Conservation (phyloP, 208 protist genomes). For the Trypanosoma lewisi region DNA sequence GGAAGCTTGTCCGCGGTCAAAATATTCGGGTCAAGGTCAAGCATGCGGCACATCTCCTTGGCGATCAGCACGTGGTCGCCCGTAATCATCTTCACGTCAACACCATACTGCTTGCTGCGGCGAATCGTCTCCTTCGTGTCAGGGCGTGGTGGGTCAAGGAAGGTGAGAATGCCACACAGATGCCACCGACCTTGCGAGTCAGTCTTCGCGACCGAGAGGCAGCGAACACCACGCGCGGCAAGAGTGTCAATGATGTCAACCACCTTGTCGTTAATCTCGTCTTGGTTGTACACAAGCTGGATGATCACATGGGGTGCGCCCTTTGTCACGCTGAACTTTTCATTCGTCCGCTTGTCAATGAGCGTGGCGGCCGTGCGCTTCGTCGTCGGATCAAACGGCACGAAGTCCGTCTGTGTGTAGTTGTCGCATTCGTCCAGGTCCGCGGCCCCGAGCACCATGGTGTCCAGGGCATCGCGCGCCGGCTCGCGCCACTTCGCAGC, state of each 20-base stretch:
- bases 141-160: slow-evolving; percentile 90
- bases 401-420: slow-evolving; percentile 75
- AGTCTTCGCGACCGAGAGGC: slow-evolving; percentile 61
- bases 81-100: slow-evolving; percentile 96
- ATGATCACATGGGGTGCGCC: slow-evolving; percentile 86
- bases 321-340: slow-evolving; percentile 82
- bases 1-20: slow-evolving; percentile 68
- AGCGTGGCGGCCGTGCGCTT: slow-evolving; percentile 73
- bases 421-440: slow-evolving; percentile 81
- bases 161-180: slow-evolving; percentile 86
- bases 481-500: slow-evolving; percentile 82
- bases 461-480: slow-evolving; percentile 74
- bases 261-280: slow-evolving; percentile 70
- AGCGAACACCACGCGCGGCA: slow-evolving; percentile 64
- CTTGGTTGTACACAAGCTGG: slow-evolving; percentile 70
- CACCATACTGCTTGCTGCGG: slow-evolving; percentile 79
- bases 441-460: slow-evolving; percentile 76
- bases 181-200: slow-evolving; percentile 59
- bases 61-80: slow-evolving; percentile 92
- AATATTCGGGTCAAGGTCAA: slow-evolving; percentile 92
- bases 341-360: slow-evolving; percentile 45
- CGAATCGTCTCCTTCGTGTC: slow-evolving; percentile 90
- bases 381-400: slow-evolving; percentile 57
- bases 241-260: slow-evolving; percentile 71
- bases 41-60: slow-evolving; percentile 89